phyloP scores from a whole-genome alignment of 768 basidiomycete genomes.

The Trametes cingulata region DNA sequence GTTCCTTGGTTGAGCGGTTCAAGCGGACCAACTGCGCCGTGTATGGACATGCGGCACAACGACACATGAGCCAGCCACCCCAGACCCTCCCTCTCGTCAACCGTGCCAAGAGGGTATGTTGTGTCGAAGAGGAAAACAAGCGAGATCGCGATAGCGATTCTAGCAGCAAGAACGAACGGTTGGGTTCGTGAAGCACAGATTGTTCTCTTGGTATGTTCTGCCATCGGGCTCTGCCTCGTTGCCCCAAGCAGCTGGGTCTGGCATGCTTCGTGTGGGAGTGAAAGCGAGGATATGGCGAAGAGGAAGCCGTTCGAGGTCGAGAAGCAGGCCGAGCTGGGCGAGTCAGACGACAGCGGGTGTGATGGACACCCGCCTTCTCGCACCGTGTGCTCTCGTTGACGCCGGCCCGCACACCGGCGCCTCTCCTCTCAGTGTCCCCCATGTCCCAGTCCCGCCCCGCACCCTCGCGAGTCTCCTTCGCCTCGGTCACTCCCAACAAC shows the following conservation, averaged over 20 bases:
- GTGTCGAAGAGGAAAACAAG: neutral
- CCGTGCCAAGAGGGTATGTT: neutral
- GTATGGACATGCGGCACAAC: too few species aligned
- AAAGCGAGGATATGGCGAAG: neutral
- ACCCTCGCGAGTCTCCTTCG: conserved; percentile 59
- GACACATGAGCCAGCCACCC: too few species aligned
- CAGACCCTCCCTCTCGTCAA: neutral
- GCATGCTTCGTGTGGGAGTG: conserved; percentile 2
- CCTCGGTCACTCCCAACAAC: conserved; percentile 79
- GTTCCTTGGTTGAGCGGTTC: neutral
- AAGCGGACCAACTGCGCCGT: neutral
- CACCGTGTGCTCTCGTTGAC: neutral
- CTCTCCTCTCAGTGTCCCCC: conserved; percentile 29
- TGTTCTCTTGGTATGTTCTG: conserved; percentile 11
- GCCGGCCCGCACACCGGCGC: conserved; percentile 19
- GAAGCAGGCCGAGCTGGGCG: neutral
- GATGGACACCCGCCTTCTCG: neutral
- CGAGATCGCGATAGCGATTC: conserved; percentile 18
- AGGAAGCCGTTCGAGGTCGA: neutral
- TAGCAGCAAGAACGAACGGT: neutral
- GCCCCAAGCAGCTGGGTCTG: neutral
- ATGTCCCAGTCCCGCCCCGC: conserved; percentile 34
- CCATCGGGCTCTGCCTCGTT: neutral
- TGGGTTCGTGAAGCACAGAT: neutral
- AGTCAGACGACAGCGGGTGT: neutral